Percentiles rank a stretch among this genome's conserved stretches.
These are phyloP conservation scores for Colletotrichum tamarilloi DNA, from an alignment of 2,329 filamentous ascomycete genomes.

Conservation along the genomic window DNA sequence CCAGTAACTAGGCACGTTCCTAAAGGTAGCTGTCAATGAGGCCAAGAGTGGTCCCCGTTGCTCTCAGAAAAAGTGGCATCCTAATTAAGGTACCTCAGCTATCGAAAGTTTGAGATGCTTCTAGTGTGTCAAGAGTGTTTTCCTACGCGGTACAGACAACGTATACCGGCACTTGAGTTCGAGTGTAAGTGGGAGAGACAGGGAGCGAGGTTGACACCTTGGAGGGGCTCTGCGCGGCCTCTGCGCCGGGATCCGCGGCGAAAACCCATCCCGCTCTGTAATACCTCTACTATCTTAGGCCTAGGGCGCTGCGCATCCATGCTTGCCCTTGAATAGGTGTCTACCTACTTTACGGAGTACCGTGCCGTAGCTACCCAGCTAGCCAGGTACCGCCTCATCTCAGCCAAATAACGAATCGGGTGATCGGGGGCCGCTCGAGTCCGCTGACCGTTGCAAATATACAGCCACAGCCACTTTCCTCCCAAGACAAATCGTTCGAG, in stretches of 20 bases:
- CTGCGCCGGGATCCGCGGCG: not conserved
- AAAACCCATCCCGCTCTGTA: not conserved
- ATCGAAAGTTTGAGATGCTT: not conserved
- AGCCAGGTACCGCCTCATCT: not conserved
- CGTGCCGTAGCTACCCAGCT: not conserved
- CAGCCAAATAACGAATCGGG: not conserved
- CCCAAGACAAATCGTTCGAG: slow-evolving; percentile 7
- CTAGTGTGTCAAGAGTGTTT: not conserved
- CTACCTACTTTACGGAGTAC: not conserved
- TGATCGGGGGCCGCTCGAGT: slow-evolving; percentile 1
- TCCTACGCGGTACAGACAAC: not conserved
- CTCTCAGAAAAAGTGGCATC: not conserved
- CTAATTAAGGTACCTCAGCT: not conserved
- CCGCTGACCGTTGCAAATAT: not conserved
- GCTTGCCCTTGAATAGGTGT: not conserved
- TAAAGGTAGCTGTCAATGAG: not conserved
- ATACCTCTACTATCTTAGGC: not conserved
- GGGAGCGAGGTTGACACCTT: not conserved
- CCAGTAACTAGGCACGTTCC: not conserved
- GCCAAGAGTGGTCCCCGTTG: not conserved
- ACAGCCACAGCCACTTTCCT: not conserved
- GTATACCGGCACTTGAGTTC: not conserved
- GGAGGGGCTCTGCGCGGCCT: not conserved
- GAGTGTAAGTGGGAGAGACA: not conserved
- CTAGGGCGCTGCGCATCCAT: not conserved